Evolutionary conservation across 139 green algal genomes (phyloP), one percentile per base, ranked within the genome.

Genomic region (Ettlia oleoabundans): DNA sequence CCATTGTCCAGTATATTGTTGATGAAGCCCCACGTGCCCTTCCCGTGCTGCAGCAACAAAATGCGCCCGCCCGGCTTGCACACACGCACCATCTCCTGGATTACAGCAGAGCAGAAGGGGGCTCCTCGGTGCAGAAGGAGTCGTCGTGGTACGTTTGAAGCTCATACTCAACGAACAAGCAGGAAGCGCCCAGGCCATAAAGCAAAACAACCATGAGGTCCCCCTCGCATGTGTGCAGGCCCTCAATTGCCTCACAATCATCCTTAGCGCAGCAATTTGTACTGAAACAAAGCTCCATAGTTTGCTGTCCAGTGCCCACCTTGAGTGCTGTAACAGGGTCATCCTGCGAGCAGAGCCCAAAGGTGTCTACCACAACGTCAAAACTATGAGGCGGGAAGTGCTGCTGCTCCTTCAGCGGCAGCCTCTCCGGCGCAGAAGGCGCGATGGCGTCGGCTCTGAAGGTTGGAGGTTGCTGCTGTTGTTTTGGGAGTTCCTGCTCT

Each of bases 351-450:
- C 93, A 96, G 26, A 96, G 87, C 15, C 93, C 93, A 88, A 96
- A 95, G 0, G 90, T 95, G 81, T 96, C 93, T 30, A 97, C 87
- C 2, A 96, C 88, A 0, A 87, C 91, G 79, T 96, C 93, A 85
- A 95, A 96, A n/a, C 38, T 86, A 28, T 53, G 38, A 4, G 76
- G 55, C 21, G 75, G 70, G 63, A 95, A 94, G 2, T 38, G 80
- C 1, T 76, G 61, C 35, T 85, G 21, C 58, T 78, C 62, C 1
- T 32, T 26, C 43, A 86, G 37, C 28, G 69, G 40, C 58, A 63
- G 86, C 7, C 68, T 32, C 26, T 61, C 47, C 72, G 70, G 43
- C 43, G 30, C n/a, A n/a, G n/a, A n/a, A n/a, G n/a, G n/a, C n/a
- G n/a, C n/a, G n/a, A n/a, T n/a, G n/a, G n/a, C n/a, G n/a, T n/a